Conservation (phyloP, 1,284 basidiomycete species). For the Singerocomus inundabilis region DNA sequence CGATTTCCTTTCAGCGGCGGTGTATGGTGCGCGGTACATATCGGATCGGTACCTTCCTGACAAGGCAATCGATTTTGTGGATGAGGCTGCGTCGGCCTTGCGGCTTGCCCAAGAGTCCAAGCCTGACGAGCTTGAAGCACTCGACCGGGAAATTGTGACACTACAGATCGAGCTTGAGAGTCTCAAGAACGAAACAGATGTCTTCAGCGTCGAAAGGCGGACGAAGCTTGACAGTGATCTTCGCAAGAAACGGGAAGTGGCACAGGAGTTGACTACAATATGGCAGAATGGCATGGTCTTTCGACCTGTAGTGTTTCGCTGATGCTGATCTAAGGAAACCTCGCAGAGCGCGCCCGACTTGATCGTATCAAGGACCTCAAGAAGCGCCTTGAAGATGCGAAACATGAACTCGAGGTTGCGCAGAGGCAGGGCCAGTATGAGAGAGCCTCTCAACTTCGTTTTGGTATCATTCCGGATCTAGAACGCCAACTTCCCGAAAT, state of each 20-base stretch:
- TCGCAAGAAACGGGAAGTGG: slow-evolving; percentile 57
- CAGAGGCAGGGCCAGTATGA: slow-evolving; percentile 86
- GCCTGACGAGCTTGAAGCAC: slow-evolving; percentile 80
- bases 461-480: slow-evolving; percentile 81
- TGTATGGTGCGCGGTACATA: slow-evolving; percentile 81
- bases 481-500: slow-evolving; percentile 71
- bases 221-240: slow-evolving; percentile 67
- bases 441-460: slow-evolving; percentile 77
- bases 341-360: slow-evolving; percentile 69
- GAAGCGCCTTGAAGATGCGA: slow-evolving; percentile 78
- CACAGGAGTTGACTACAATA: slow-evolving; percentile 57
- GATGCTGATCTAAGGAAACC: background rate
- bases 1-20: slow-evolving; percentile 52
- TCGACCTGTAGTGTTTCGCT: background rate
- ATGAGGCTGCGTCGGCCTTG: slow-evolving; percentile 87
- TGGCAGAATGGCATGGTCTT: slow-evolving; percentile 66
- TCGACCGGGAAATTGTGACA: slow-evolving; percentile 84
- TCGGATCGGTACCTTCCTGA: slow-evolving; percentile 87
- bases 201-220: slow-evolving; percentile 74
- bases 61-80: slow-evolving; percentile 88
- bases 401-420: slow-evolving; percentile 83
- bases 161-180: slow-evolving; percentile 90
- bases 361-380: slow-evolving; percentile 79
- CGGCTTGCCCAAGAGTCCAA: slow-evolving; percentile 90
- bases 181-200: slow-evolving; percentile 85